Conservation (phyloP, 2,329 filamentous ascomycete genomes). For the Xylariaceae sp. region DNA sequence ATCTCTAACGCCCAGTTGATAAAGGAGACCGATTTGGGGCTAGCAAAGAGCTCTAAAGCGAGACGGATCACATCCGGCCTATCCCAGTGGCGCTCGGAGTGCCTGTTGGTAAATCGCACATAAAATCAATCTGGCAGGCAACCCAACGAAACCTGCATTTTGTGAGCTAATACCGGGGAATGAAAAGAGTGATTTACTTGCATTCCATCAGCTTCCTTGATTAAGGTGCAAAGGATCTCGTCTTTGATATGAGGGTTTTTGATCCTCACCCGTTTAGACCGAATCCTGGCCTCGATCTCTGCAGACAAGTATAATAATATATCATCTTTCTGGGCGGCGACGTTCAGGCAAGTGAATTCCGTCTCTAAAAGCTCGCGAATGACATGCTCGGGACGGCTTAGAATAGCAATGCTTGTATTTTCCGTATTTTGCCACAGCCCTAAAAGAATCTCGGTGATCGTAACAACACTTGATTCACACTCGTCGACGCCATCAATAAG, state of each 20-base stretch:
- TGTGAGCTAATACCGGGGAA: background rate
- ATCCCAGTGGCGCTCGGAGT: too few species aligned
- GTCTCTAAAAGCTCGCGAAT: slow-evolving; percentile 19
- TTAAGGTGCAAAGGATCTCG: slow-evolving; percentile 23
- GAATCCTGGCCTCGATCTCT: slow-evolving; percentile 26
- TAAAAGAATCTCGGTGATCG: slow-evolving; percentile 13
- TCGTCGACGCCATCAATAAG: slow-evolving; percentile 32
- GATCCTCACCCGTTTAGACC: slow-evolving; percentile 12
- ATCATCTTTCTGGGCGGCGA: slow-evolving; percentile 31
- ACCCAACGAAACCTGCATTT: background rate
- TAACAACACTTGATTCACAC: slow-evolving; percentile 20
- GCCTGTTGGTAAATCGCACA: too few species aligned
- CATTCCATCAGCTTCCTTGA: slow-evolving; percentile 28
- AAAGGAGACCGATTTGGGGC: too few species aligned
- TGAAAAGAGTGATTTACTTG: slow-evolving; percentile 8
- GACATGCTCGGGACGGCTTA: slow-evolving; percentile 26
- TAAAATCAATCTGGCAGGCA: too few species aligned
- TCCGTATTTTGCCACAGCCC: slow-evolving; percentile 9
- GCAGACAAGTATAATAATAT: slow-evolving; percentile 28
- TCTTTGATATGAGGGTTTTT: slow-evolving; percentile 18
- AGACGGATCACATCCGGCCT: too few species aligned
- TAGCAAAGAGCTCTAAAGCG: too few species aligned
- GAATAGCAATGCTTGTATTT: slow-evolving; percentile 26
- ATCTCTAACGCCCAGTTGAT: too few species aligned
- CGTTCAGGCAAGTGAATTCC: slow-evolving; percentile 20